A percentile compares a stretch with the other conserved stretches of the same genome.
These are phyloP conservation scores for Pseudocercospora crystallina DNA, from an alignment of 2,329 filamentous ascomycete genomes.

Conservation along the genomic window DNA sequence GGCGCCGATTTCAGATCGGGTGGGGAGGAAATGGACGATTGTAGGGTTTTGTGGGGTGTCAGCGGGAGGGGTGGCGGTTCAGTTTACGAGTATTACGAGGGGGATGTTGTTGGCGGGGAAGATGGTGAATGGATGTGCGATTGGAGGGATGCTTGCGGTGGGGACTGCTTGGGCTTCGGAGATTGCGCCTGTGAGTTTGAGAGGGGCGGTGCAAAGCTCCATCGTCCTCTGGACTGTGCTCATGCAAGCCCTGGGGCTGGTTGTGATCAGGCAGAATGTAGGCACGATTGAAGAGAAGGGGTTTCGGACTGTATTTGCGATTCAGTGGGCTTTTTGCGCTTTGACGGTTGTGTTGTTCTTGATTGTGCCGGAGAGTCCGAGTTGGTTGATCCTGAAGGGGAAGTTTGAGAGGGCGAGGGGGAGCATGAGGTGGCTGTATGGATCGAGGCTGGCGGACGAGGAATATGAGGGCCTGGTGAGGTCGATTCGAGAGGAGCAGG, in stretches of 20 bases:
- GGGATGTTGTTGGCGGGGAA: background rate
- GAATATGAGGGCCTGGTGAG: background rate
- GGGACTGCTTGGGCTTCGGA: slow-evolving; percentile 1
- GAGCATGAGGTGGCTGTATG: background rate
- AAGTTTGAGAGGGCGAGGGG: background rate
- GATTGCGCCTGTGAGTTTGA: background rate
- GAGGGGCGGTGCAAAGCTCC: background rate
- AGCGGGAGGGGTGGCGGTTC: background rate
- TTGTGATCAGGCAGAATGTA: slow-evolving; percentile 1
- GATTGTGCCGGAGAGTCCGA: background rate
- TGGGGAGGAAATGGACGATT: background rate
- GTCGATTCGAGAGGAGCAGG: background rate
- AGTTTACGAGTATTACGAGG: background rate
- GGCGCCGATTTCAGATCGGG: background rate
- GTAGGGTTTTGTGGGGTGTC: background rate
- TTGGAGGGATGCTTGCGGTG: slow-evolving; percentile 1
- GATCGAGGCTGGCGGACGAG: background rate
- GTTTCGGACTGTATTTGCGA: background rate
- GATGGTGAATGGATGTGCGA: slow-evolving; percentile 1
- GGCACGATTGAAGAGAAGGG: background rate
- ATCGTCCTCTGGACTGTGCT: background rate
- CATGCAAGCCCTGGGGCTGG: slow-evolving; percentile 2
- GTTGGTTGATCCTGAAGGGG: background rate
- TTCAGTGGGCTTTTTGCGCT: background rate
- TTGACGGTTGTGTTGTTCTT: background rate